phyloP scores from a whole-genome alignment of 83 land plant species.

The Larix sibirica region DNA sequence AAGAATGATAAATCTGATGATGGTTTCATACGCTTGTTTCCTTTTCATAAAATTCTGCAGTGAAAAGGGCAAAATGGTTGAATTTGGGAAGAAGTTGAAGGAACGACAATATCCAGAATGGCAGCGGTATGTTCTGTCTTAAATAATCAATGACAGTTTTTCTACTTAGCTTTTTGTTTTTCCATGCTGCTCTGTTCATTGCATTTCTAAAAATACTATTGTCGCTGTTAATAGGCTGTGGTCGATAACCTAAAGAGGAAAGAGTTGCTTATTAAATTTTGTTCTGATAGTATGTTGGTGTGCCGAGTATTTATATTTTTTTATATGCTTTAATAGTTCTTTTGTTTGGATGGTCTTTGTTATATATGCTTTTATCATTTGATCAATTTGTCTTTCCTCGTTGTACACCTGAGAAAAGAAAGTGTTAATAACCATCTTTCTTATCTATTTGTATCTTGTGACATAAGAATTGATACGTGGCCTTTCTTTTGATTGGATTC shows the following conservation, averaged over 20 bases:
- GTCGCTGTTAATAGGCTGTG: not conserved
- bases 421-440: too few species aligned
- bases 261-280: not conserved
- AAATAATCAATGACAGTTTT: not conserved
- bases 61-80: constrained; percentile 27
- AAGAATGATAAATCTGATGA: too few species aligned
- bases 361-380: not conserved
- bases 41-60: not conserved
- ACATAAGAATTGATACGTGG: too few species aligned
- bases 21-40: too few species aligned
- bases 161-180: not conserved
- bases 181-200: not conserved
- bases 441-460: too few species aligned
- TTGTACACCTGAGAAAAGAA: not conserved
- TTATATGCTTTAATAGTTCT: too few species aligned
- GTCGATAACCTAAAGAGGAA: not conserved
- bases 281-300: too few species aligned
- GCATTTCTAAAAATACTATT: not conserved
- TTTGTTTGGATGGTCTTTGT: too few species aligned
- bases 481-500: too few species aligned
- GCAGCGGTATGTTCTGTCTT: constrained; percentile 3
- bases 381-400: not conserved
- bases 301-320: too few species aligned
- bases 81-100: constrained; percentile 33
- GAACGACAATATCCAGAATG: constrained; percentile 26